Conservation (phyloP, 2,329 filamentous ascomycete genomes). For the Zymoseptoria tritici region DNA sequence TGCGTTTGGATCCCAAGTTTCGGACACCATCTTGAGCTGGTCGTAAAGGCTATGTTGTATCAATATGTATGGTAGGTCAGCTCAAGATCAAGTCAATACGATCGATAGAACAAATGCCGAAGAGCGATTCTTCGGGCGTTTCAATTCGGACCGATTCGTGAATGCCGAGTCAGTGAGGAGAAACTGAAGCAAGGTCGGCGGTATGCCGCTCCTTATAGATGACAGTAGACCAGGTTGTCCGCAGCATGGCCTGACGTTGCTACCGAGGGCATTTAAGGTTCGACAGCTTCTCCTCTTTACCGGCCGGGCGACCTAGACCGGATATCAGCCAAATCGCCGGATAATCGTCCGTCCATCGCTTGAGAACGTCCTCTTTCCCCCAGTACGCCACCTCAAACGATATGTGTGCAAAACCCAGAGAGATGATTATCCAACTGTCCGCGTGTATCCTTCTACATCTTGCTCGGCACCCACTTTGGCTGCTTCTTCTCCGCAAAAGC, state of each 20-base stretch:
- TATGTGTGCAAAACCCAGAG: neutral
- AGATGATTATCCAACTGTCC: neutral
- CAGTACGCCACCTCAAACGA: neutral
- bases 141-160: neutral
- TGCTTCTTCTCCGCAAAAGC: conserved; percentile 47
- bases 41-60: neutral
- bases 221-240: neutral
- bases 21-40: conserved; percentile 4
- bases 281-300: neutral
- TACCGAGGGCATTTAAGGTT: neutral
- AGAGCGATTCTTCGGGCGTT: neutral
- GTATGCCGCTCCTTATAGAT: neutral
- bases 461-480: conserved; percentile 44
- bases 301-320: no score
- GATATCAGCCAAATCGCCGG: neutral
- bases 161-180: neutral
- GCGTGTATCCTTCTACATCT: conserved; percentile 27
- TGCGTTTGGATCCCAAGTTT: conserved; percentile 40
- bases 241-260: neutral
- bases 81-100: neutral
- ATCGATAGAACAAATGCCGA: neutral
- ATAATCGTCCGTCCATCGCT: neutral
- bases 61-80: neutral
- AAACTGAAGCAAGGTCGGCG: neutral
- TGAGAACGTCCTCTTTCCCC: neutral